These are phyloP conservation scores for Amanita muscaria DNA, from an alignment of 768 basidiomycete genomes.

Conservation along the genomic window DNA sequence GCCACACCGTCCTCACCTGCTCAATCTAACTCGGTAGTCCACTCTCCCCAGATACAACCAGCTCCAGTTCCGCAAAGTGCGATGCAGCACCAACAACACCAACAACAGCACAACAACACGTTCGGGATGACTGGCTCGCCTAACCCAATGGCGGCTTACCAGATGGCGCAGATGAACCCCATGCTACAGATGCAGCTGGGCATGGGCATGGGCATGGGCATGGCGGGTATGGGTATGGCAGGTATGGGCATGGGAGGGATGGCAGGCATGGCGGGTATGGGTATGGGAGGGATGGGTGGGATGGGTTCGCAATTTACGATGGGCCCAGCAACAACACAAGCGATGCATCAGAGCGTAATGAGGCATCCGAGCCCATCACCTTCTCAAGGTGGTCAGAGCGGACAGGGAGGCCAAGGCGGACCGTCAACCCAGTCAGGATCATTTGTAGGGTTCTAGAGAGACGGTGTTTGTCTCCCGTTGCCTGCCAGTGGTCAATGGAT, in stretches of 20 bases:
- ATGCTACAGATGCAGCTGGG: conserved; percentile 58
- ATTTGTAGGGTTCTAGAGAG: conserved; percentile 8
- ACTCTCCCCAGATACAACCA: conserved; percentile 33
- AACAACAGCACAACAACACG: conserved; percentile 30
- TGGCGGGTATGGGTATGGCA: conserved; percentile 34
- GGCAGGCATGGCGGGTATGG: conserved; percentile 40
- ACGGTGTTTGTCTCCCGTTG: not conserved
- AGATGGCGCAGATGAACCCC: conserved; percentile 50
- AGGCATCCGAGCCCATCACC: conserved; percentile 68
- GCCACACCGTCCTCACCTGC: conserved; percentile 32
- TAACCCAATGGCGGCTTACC: conserved; percentile 42
- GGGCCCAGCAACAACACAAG: conserved; percentile 40
- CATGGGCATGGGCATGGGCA: conserved; percentile 43
- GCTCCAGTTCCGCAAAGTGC: conserved; percentile 15
- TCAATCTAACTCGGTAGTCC: conserved; percentile 26
- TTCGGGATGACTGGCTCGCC: conserved; percentile 38
- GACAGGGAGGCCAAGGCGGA: conserved; percentile 22
- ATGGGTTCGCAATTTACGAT: conserved; percentile 44
- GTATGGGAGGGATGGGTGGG: no score
- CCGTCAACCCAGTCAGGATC: no score
- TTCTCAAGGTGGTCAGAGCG: no score
- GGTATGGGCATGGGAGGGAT: conserved; percentile 41
- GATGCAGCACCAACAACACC: conserved; percentile 30
- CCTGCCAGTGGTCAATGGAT: no score
- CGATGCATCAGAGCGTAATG: conserved; percentile 85